Percentiles rank a stretch among this genome's conserved stretches.
These are phyloP conservation scores for Leccinum incarnatum DNA, from an alignment of 768 basidiomycete genomes.

Conservation along the genomic window DNA sequence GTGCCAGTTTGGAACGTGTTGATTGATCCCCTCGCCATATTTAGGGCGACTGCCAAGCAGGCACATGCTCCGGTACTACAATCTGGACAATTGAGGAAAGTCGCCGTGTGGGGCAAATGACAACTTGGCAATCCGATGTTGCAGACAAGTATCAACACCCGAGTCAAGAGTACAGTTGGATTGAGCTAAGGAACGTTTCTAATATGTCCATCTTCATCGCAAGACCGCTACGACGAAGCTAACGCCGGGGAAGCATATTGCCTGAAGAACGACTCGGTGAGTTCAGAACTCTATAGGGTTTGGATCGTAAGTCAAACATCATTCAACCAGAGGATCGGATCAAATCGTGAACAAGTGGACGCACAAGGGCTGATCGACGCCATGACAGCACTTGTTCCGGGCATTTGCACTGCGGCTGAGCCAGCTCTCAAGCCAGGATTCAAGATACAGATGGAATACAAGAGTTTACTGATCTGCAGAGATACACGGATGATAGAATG, in stretches of 20 bases:
- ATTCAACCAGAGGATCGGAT: background rate
- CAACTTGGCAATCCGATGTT: constrained; percentile 9
- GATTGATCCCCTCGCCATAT: background rate
- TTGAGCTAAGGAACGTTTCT: constrained; percentile 6
- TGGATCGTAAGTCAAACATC: background rate
- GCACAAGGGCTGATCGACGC: constrained; percentile 15
- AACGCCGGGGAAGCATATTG: background rate
- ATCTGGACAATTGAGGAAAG: background rate
- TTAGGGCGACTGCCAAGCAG: background rate
- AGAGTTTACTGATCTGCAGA: constrained; percentile 10
- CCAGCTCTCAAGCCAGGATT: constrained; percentile 1
- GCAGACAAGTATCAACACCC: background rate
- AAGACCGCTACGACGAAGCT: background rate
- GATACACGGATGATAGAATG: constrained; percentile 12
- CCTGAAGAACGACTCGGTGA: background rate
- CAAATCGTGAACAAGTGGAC: constrained; percentile 8
- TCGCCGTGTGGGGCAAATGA: constrained; percentile 9
- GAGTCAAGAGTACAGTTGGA: constrained; percentile 12
- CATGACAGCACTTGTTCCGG: background rate
- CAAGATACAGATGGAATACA: constrained; percentile 15
- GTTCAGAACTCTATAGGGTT: constrained; percentile 4
- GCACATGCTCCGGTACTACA: background rate
- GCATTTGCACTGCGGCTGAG: constrained; percentile 2
- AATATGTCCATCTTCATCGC: constrained; percentile 3
- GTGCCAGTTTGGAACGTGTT: background rate